These are phyloP conservation scores for Phalaenopsis aphrodite DNA, from an alignment of 106 monocot species.

Conservation along the genomic window DNA sequence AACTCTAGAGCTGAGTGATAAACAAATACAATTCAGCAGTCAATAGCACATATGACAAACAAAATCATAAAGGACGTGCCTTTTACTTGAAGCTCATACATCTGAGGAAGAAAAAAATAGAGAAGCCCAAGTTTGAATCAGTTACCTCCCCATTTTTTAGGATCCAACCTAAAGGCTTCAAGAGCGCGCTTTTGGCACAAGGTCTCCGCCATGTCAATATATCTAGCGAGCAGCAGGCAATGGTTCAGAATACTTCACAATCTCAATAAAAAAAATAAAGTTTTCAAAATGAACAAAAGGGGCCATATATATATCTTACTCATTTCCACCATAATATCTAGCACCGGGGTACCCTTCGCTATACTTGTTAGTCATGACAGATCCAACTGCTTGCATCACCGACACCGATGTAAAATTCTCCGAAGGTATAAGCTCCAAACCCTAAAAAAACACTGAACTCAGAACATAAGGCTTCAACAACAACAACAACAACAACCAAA, in stretches of 20 bases:
- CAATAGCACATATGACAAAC: background rate
- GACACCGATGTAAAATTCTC: slow-evolving; percentile 95
- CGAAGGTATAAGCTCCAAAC: slow-evolving; percentile 91
- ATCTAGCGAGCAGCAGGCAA: slow-evolving; percentile 33
- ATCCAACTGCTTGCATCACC: slow-evolving; percentile 99
- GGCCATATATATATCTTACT: slow-evolving; percentile 37
- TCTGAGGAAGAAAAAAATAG: background rate
- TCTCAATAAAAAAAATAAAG: background rate
- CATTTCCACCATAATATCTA: slow-evolving; percentile 99
- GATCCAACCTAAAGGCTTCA: slow-evolving; percentile 83
- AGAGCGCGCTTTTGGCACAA: slow-evolving; percentile 94
- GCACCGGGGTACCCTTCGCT: slow-evolving; percentile 99
- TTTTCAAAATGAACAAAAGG: background rate
- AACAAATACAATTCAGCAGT: background rate
- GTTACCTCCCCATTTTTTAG: slow-evolving; percentile 95
- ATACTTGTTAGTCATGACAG: slow-evolving; percentile 98
- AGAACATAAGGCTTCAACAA: background rate
- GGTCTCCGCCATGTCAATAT: slow-evolving; percentile 95
- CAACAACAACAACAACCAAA: no score
- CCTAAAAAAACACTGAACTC: slow-evolving; percentile 28
- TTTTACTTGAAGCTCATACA: background rate
- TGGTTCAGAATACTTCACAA: background rate
- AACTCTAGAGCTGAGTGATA: background rate
- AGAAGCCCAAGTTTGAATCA: background rate
- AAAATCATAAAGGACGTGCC: background rate